Evolutionary conservation across 1,284 basidiomycete species (phyloP).

Genomic region (Abortiporus biennis): DNA sequence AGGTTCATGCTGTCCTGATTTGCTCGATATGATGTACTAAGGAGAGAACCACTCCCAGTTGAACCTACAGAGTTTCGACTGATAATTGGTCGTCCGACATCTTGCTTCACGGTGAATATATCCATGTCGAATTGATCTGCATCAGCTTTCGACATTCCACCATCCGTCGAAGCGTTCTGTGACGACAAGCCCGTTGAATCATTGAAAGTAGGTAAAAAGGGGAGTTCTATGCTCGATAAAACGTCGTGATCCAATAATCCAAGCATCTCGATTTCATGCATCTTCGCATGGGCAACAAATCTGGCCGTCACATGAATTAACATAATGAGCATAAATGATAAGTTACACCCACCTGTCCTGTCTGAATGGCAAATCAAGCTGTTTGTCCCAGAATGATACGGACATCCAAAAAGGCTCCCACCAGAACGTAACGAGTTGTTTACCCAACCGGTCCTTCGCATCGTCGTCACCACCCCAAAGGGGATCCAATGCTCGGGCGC

Average conservation of each 20-base stretch:
- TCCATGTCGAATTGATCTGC: slow-evolving; percentile 69
- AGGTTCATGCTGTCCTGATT: slow-evolving; percentile 23
- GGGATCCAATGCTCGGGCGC: slow-evolving; percentile 58
- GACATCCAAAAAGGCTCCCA: slow-evolving; percentile 87
- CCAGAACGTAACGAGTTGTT: slow-evolving; percentile 59
- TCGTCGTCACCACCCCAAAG: slow-evolving; percentile 75
- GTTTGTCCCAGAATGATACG: slow-evolving; percentile 78
- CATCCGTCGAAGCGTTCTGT: slow-evolving; percentile 1
- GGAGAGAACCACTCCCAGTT: slow-evolving; percentile 24
- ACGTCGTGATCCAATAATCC: slow-evolving; percentile 88
- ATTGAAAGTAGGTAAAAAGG: slow-evolving; percentile 50
- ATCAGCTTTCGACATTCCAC: slow-evolving; percentile 38
- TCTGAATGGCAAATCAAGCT: slow-evolving; percentile 83
- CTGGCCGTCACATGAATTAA: slow-evolving; percentile 29
- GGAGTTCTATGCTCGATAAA: slow-evolving; percentile 80
- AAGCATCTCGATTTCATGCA: slow-evolving; percentile 93
- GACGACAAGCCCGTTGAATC: slow-evolving; percentile 15
- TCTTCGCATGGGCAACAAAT: slow-evolving; percentile 86
- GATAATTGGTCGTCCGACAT: slow-evolving; percentile 25
- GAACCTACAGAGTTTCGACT: slow-evolving; percentile 34
- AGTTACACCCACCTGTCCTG: slow-evolving; percentile 58
- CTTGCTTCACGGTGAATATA: slow-evolving; percentile 47
- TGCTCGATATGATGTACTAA: slow-evolving; percentile 17
- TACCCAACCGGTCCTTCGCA: slow-evolving; percentile 18
- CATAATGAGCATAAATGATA: not conserved